Base-by-base conservation (phyloP, 1,139 yeast genomes). In the Candida pseudoviswanathii region DNA sequence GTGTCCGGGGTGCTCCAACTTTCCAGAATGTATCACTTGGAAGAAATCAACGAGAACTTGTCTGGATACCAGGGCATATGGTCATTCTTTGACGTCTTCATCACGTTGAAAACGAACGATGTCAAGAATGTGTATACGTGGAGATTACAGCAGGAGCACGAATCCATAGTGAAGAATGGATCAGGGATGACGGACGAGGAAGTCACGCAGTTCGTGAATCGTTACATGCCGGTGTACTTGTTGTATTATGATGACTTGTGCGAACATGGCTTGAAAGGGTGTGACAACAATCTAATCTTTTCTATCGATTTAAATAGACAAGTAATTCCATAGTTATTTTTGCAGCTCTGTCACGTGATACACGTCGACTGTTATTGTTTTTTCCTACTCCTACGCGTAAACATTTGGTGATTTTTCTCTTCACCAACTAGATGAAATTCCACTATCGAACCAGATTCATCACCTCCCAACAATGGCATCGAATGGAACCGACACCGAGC, bases 131-230 rank as follows among this genome's bases (percentile, higher is more conserved):
- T 92, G 4, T 86, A 85, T 64, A 65, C 63, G 7, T 94, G 99
- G 99, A 77, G 99, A 53, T 65, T 79, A 4, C 82, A 92, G 65
- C 98, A 94, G 67, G 99, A 94, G 61, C 89, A 86, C 55, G 81
- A 74, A 3, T 67, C 90, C 59, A 81, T 85, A 7, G 47, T 55
- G 6, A 70, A 64, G 11, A 25, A 30, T 32, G 97, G 96, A 0
- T 51, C 61, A 1, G 98, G 98, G 0, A 91, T 94, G 98, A 69
- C 84, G 1, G 95, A 89, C 58, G 76, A 64, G 0, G 78, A 86
- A 58, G 96, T 94, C 3, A 63, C 57, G 7, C 54, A 55, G 25
- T 94, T 94, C 70, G 84, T 94, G 6, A 83, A 86, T 54, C 78
- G 96, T 52, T 94, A 94, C 65, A 86, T 89, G 90, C 96, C 96